Conservation (phyloP, 2,329 filamentous ascomycete species). For the Aspergillus sp. region DNA sequence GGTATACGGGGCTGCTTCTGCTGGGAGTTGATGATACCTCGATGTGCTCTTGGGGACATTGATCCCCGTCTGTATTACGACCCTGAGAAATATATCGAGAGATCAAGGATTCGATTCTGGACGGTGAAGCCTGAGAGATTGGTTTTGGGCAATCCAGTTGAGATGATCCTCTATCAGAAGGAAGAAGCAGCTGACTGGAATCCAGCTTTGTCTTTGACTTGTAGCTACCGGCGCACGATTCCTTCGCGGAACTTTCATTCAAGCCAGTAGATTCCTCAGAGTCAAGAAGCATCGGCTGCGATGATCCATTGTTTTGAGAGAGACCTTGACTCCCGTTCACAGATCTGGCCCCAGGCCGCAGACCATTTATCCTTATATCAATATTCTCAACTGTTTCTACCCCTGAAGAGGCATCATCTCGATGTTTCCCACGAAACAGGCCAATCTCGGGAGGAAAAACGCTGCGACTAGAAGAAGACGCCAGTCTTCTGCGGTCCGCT, state of each 20-base stretch:
- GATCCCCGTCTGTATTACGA: no score
- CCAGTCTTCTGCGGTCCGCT: conserved; percentile 22
- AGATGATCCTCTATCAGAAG: neutral
- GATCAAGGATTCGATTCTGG: no score
- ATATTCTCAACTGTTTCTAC: conserved; percentile 9
- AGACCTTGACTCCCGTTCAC: neutral
- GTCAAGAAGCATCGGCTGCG: conserved; percentile 32
- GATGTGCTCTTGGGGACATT: no score
- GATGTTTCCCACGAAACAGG: conserved; percentile 1
- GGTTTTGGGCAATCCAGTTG: neutral
- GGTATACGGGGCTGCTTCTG: neutral
- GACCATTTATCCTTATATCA: conserved; percentile 19
- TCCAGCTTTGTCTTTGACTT: neutral
- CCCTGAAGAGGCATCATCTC: conserved; percentile 3
- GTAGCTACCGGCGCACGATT: neutral
- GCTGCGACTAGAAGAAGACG: conserved; percentile 1
- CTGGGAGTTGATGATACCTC: no score
- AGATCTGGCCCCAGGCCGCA: conserved; percentile 6
- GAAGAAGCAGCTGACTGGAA: neutral
- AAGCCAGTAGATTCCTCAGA: conserved; percentile 9
- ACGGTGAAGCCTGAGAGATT: no score
- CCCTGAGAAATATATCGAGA: neutral
- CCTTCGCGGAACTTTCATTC: conserved; percentile 1
- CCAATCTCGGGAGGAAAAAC: conserved; percentile 1
- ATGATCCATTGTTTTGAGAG: conserved; percentile 14